phyloP scores from a whole-genome alignment of 257 asterid species.

The Voacanga thouarsii region DNA sequence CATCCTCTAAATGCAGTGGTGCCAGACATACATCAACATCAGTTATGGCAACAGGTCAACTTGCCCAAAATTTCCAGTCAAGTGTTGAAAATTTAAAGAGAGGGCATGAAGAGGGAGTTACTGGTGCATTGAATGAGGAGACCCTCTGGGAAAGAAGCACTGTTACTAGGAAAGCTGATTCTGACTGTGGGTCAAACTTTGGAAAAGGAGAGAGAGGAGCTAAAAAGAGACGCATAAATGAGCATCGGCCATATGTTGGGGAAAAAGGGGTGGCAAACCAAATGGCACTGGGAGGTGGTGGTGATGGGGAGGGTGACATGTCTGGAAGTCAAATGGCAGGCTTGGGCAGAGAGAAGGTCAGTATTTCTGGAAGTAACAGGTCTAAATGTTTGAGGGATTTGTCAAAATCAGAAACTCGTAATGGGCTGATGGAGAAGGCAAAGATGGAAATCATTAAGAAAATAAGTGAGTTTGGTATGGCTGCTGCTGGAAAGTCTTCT shows the following conservation, averaged over 20 bases:
- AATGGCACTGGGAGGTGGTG: conserved; percentile 20
- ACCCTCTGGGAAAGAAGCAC: conserved; percentile 1
- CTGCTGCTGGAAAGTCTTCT: conserved; percentile 24
- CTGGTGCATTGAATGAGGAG: conserved; percentile 11
- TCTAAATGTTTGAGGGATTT: conserved; percentile 25
- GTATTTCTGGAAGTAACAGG: conserved; percentile 11
- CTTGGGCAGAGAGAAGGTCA: conserved; percentile 16
- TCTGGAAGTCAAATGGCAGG: conserved; percentile 21
- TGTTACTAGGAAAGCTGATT: conserved; percentile 14
- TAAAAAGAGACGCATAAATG: conserved; percentile 43
- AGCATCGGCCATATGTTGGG: conserved; percentile 7
- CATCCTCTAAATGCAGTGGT: conserved; percentile 15
- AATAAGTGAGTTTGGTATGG: conserved; percentile 30
- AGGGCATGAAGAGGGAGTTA: conserved; percentile 19
- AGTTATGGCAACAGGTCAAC: conserved; percentile 14
- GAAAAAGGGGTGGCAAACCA: conserved; percentile 16
- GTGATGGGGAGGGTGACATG: conserved; percentile 15
- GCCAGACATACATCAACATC: conserved; percentile 16
- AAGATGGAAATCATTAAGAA: conserved; percentile 38
- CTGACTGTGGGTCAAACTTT: conserved; percentile 20
- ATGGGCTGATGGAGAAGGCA: conserved; percentile 41
- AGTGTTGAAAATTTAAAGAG: conserved; percentile 25
- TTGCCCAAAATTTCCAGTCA: conserved; percentile 19
- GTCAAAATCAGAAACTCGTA: conserved; percentile 28
- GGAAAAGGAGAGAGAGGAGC: conserved; percentile 25